These are phyloP conservation scores for Quercus bicolor DNA, from an alignment of 306 rosid genomes.

Conservation along the genomic window DNA sequence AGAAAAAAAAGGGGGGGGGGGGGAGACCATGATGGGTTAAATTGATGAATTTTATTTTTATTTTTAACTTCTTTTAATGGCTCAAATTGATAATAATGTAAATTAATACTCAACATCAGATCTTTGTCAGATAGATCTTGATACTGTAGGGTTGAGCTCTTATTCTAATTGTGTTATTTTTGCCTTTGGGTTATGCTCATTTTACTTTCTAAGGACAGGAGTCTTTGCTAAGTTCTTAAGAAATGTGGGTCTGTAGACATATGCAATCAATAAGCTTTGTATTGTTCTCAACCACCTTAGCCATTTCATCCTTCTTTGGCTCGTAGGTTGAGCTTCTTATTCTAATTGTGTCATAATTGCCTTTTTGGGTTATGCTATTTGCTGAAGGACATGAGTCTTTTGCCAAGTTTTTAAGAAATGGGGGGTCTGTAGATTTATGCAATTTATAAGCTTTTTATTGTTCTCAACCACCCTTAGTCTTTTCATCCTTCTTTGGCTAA, in stretches of 20 bases:
- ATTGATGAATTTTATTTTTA: neutral
- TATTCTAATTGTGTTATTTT: neutral
- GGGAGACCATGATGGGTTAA: neutral
- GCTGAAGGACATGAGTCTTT: too few relatives aligned
- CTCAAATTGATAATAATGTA: neutral
- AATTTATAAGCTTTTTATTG: too few relatives aligned
- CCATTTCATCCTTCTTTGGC: too few relatives aligned
- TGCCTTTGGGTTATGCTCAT: neutral
- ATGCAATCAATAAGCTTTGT: neutral
- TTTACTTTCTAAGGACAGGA: neutral
- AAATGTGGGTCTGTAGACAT: neutral
- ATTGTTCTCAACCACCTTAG: neutral
- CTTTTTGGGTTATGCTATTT: too few relatives aligned
- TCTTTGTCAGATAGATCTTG: neutral
- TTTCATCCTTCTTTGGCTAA: too few relatives aligned
- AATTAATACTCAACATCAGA: too few relatives aligned
- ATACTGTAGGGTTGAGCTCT: neutral
- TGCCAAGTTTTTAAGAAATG: too few relatives aligned
- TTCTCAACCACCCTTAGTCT: too few relatives aligned
- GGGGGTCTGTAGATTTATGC: too few relatives aligned
- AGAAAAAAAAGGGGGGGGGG: neutral
- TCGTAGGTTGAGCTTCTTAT: too few relatives aligned
- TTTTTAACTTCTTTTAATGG: neutral
- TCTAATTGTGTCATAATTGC: too few relatives aligned
- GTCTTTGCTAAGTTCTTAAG: neutral